phyloP scores from a whole-genome alignment of 2,329 filamentous ascomycete species.

The Chaetothyriales sp. region DNA sequence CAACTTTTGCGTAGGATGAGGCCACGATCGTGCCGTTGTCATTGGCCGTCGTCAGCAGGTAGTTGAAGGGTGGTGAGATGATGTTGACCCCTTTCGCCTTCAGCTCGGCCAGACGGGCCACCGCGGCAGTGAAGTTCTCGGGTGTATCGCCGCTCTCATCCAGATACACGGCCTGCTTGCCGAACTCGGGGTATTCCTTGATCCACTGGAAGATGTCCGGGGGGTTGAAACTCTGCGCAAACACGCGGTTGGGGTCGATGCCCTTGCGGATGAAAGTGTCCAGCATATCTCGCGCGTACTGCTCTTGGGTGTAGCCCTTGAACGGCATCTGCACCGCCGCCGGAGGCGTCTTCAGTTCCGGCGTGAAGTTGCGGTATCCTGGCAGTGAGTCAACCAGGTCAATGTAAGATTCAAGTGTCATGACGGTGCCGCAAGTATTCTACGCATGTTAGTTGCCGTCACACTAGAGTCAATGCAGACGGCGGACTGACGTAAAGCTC shows the following conservation, averaged over 20 bases:
- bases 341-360: conserved; percentile 52
- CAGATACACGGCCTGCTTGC: conserved; percentile 49
- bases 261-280: conserved; percentile 43
- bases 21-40: conserved; percentile 42
- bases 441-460: not conserved
- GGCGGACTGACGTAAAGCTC: conserved; percentile 6
- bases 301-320: conserved; percentile 49
- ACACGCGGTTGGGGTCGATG: conserved; percentile 43
- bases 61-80: conserved; percentile 50
- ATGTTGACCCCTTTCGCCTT: conserved; percentile 46
- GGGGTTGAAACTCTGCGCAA: conserved; percentile 53
- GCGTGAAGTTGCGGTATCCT: conserved; percentile 43
- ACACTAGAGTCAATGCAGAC: not conserved
- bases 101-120: conserved; percentile 44
- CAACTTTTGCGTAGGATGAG: conserved; percentile 47
- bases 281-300: conserved; percentile 52
- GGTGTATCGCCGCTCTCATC: conserved; percentile 47
- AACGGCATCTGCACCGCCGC: conserved; percentile 58
- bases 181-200: conserved; percentile 46
- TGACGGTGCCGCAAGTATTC: conserved; percentile 42
- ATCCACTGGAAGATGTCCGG: conserved; percentile 56
- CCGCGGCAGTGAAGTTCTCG: conserved; percentile 39
- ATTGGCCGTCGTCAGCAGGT: conserved; percentile 39
- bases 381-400: conserved; percentile 43
- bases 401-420: conserved; percentile 51